These are phyloP conservation scores for Kingdonia uniflora DNA, from an alignment of 164 flowering plant species.

Conservation along the genomic window DNA sequence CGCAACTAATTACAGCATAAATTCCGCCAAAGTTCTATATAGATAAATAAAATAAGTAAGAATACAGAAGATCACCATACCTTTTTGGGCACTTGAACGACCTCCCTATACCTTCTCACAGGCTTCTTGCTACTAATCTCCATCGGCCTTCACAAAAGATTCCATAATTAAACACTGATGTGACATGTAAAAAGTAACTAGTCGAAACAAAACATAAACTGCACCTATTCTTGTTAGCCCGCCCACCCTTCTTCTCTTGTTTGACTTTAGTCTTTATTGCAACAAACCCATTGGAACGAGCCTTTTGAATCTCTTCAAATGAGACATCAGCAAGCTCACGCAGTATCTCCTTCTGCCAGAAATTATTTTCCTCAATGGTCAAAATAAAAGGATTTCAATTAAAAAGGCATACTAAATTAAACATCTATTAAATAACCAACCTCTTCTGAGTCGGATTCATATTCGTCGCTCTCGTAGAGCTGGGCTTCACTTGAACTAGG, in stretches of 20 bases:
- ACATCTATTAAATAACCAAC: slow-evolving; percentile 15
- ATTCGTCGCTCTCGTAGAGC: slow-evolving; percentile 25
- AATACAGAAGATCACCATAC: slow-evolving; percentile 17
- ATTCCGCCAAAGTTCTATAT: too few species aligned
- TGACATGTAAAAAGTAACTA: not conserved
- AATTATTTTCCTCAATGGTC: not conserved
- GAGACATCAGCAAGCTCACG: slow-evolving; percentile 58
- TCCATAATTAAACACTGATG: slow-evolving; percentile 2
- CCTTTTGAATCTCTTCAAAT: slow-evolving; percentile 68
- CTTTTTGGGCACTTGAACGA: slow-evolving; percentile 67
- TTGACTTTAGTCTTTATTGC: slow-evolving; percentile 17
- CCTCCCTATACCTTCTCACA: slow-evolving; percentile 60
- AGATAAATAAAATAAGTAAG: too few species aligned
- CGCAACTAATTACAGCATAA: too few species aligned
- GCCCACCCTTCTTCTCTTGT: slow-evolving; percentile 26
- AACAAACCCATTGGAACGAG: slow-evolving; percentile 52
- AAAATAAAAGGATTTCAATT: not conserved
- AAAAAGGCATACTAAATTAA: not conserved
- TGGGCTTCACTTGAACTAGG: slow-evolving; percentile 22
- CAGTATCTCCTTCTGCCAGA: slow-evolving; percentile 42
- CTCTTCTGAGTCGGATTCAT: slow-evolving; percentile 28
- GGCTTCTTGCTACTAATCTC: slow-evolving; percentile 81
- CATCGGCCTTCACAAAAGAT: slow-evolving; percentile 49
- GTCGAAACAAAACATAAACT: not conserved
- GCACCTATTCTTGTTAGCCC: slow-evolving; percentile 77